phyloP scores from a whole-genome alignment of 805 yeast species.

The Candida patagonica region DNA sequence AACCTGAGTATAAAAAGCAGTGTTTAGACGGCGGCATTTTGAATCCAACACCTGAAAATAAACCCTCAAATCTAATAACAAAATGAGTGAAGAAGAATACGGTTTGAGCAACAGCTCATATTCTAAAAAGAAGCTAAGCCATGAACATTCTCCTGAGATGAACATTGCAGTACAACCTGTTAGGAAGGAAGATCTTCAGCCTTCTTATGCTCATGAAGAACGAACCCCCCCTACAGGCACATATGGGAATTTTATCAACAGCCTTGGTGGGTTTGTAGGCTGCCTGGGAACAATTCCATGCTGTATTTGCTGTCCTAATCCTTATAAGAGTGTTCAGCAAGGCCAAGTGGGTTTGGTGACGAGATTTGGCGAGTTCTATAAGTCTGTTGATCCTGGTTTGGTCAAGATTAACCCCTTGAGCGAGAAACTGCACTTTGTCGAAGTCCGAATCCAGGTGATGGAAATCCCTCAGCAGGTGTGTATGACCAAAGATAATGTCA shows the following conservation, averaged over 20 bases:
- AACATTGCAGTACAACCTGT: constrained; percentile 24
- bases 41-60: constrained; percentile 20
- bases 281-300: constrained; percentile 45
- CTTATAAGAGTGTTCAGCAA: constrained; percentile 50
- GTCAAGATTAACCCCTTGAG: constrained; percentile 55
- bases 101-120: neutral
- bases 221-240: constrained; percentile 28
- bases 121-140: neutral
- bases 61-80: neutral
- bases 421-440: constrained; percentile 43
- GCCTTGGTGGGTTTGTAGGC: constrained; percentile 42
- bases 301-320: constrained; percentile 47
- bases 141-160: constrained; percentile 4
- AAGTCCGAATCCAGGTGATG: constrained; percentile 47
- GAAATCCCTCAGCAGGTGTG: constrained; percentile 62
- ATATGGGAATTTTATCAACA: constrained; percentile 27
- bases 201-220: constrained; percentile 30
- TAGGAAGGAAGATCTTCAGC: constrained; percentile 20
- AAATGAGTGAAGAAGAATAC: constrained; percentile 4
- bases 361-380: constrained; percentile 54
- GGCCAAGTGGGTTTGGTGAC: constrained; percentile 64
- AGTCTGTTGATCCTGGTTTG: constrained; percentile 63
- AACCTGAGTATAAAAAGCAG: too few species aligned
- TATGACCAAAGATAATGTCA: constrained; percentile 63
- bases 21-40: too few species aligned